These are phyloP conservation scores for Meyerozyma athensensis DNA, from an alignment of 1,139 yeast genomes.

Conservation along the genomic window DNA sequence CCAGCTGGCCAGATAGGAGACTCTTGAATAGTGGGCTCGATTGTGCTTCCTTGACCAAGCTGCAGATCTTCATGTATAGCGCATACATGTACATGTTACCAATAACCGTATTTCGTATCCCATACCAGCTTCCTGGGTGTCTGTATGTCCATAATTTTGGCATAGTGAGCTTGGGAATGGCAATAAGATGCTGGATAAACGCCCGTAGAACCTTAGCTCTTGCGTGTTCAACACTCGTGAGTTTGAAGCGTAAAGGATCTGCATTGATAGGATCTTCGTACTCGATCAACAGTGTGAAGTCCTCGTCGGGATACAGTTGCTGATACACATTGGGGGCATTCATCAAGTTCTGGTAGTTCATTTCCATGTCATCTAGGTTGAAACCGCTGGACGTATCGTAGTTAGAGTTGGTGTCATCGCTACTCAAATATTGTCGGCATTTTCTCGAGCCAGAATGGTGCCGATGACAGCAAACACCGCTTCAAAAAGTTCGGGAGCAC, in stretches of 20 bases:
- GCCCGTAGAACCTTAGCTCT: conserved; percentile 20
- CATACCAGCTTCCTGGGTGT: conserved; percentile 43
- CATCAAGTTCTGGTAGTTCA: conserved; percentile 23
- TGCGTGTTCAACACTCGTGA: conserved; percentile 17
- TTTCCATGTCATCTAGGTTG: conserved; percentile 9
- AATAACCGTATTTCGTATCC: conserved; percentile 35
- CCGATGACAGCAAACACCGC: conserved; percentile 17
- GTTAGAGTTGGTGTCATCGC: conserved; percentile 2
- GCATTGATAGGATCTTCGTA: conserved; percentile 10
- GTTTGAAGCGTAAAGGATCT: conserved; percentile 12
- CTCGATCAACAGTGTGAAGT: conserved; percentile 27
- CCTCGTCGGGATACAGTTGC: conserved; percentile 27
- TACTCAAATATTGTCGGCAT: not conserved
- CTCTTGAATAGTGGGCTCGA: conserved; percentile 8
- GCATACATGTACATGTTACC: conserved; percentile 36
- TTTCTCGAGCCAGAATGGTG: conserved; percentile 1
- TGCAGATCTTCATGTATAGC: conserved; percentile 28
- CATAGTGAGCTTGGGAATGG: conserved; percentile 29
- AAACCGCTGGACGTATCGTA: not conserved
- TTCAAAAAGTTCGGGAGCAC: conserved; percentile 20
- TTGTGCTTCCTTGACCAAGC: conserved; percentile 15
- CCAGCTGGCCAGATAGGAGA: conserved; percentile 7
- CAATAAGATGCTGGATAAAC: conserved; percentile 24
- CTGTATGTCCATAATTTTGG: conserved; percentile 37
- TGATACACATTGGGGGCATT: conserved; percentile 31